Conservation (phyloP, 257 asterid genomes). For the Parsonsia alboflavescens region DNA sequence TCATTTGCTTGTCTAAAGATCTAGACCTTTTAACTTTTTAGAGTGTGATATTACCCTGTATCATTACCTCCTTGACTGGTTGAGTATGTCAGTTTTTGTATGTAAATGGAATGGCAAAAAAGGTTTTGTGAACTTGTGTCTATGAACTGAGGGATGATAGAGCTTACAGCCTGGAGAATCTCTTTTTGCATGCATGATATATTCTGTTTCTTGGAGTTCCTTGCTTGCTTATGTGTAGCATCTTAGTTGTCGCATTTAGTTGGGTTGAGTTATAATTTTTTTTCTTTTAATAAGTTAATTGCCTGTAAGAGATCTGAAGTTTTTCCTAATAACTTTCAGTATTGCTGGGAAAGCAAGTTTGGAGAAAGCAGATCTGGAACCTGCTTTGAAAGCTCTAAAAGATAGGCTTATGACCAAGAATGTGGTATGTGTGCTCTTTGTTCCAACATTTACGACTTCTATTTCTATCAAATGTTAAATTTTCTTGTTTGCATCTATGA, state of each 20-base stretch:
- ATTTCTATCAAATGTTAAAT: neutral
- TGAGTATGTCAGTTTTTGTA: neutral
- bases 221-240: neutral
- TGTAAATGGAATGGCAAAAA: neutral
- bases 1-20: no score
- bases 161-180: neutral
- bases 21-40: neutral
- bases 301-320: neutral
- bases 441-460: neutral
- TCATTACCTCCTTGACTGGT: neutral
- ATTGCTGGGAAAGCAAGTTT: constrained; percentile 88
- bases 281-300: no score
- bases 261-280: neutral
- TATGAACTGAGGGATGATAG: neutral
- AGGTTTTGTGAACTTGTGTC: neutral
- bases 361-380: constrained; percentile 84
- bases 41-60: neutral
- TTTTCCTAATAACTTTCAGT: constrained; percentile 29
- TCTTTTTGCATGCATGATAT: neutral
- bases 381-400: constrained; percentile 92
- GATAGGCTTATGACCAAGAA: constrained; percentile 98
- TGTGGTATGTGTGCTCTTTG: constrained; percentile 55
- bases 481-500: neutral
- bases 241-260: neutral
- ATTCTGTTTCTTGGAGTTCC: neutral